Evolutionary conservation across 2,329 filamentous ascomycete species (phyloP), one percentile per base, ranked within the genome.

Genomic region (Fusarium chaquense): DNA sequence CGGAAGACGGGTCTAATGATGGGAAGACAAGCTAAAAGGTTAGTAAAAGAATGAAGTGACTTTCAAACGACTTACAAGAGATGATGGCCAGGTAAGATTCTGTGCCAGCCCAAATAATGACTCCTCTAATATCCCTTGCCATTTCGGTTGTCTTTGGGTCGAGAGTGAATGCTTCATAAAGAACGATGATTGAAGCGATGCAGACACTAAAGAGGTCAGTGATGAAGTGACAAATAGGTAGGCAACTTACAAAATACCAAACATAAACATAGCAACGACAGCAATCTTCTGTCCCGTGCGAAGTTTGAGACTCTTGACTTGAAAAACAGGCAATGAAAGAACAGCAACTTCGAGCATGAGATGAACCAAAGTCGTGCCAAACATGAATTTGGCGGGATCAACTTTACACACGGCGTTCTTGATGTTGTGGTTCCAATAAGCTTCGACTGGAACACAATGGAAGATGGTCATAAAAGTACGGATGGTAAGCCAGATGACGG

Each of bases 381-480:
- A 69, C 65, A 69, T 69, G 20, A 69, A 69, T 38, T 69, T 69
- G 16, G 65, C 40, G 11, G 65, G 65, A 28, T 69, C 50, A 11
- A 69, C 33, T 24, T 65, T 53, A 46, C 65, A 69, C 15, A 69
- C 54, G 3, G 65, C 60, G 13, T 69, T 20, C 51, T 69, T 65
- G 24, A 69, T 69, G 24, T 55, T 69, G 20, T 65, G 54, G 4
- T 69, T 50, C 65, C 65, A 69, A 41, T 69, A 69, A 7, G 65
- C 65, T 20, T 50, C 46, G 32, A 69, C 60, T 0, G 65, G 65
- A 26, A 69, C 40, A 6, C 65, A 69, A 36, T 69, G 65, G 30
- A 69, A 69, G 33, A 65, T 69, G 12, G 65, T 69, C 65, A 69
- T 69, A 22, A 69, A 69, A 16, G 65, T 65, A 56, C 65, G 65